These are phyloP conservation scores for Microbotryomycetes sp. DNA, from an alignment of 1,284 basidiomycete genomes.

Conservation along the genomic window DNA sequence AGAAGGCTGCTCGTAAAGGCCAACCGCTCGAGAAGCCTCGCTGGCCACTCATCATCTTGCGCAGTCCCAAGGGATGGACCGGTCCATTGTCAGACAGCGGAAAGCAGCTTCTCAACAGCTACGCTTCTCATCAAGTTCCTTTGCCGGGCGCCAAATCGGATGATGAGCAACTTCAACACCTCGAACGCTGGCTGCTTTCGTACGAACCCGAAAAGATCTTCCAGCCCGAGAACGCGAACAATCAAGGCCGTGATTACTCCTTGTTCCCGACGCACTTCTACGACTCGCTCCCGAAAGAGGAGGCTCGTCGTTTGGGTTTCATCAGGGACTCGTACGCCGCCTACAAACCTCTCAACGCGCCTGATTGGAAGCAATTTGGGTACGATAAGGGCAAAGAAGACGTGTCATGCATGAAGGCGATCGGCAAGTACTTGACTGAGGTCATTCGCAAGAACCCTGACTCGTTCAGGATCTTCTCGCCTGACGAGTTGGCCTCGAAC, in stretches of 20 bases:
- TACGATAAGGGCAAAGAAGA: conserved; percentile 54
- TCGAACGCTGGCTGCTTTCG: conserved; percentile 60
- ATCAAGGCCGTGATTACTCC: conserved; percentile 29
- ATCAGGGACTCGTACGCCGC: conserved; percentile 59
- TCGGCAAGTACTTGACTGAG: conserved; percentile 53
- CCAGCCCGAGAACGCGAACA: conserved; percentile 47
- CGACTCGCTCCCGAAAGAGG: conserved; percentile 52
- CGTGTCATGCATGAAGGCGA: conserved; percentile 66
- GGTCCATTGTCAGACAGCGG: conserved; percentile 37
- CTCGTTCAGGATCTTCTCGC: conserved; percentile 81
- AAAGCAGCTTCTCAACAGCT: conserved; percentile 34
- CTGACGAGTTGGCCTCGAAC: conserved; percentile 82
- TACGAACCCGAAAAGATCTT: conserved; percentile 42
- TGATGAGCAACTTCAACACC: conserved; percentile 55
- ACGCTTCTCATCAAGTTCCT: conserved; percentile 61
- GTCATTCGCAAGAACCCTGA: conserved; percentile 57
- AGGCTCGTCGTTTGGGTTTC: conserved; percentile 58
- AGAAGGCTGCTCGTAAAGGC: conserved; percentile 65
- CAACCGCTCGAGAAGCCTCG: conserved; percentile 72
- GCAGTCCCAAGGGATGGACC: conserved; percentile 63
- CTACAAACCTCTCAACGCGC: conserved; percentile 57
- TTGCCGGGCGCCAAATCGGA: conserved; percentile 62
- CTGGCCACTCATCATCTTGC: conserved; percentile 76
- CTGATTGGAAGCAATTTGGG: conserved; percentile 57
- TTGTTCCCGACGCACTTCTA: conserved; percentile 48